Evolutionary conservation across 495 filamentous ascomycete genomes (phyloP).

Genomic region (Cetradonia linearis): DNA sequence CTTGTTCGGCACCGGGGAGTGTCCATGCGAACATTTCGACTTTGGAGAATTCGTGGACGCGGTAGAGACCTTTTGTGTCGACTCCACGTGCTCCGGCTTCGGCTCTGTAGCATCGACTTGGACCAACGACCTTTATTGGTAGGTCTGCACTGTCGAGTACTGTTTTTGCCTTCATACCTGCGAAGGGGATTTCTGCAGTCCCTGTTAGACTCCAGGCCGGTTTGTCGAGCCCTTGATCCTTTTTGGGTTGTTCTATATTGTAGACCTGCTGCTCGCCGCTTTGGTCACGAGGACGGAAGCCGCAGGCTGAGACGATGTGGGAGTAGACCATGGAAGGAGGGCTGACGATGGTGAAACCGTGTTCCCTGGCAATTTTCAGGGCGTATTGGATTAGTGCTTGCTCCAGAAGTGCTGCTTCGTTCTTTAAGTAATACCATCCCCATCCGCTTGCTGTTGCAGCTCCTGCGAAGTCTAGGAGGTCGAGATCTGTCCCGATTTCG

Average conservation of each 20-base stretch:
- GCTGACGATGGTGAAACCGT: conserved; percentile 64
- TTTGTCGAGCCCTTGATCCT: conserved; percentile 48
- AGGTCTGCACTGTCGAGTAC: conserved; percentile 51
- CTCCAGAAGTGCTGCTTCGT: conserved; percentile 83
- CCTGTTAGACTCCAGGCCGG: conserved; percentile 66
- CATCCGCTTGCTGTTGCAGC: conserved; percentile 75
- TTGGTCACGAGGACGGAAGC: conserved; percentile 86
- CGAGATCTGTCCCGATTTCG: conserved; percentile 68
- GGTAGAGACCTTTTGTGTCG: conserved; percentile 89
- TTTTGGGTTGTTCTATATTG: conserved; percentile 50
- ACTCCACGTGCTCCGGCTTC: conserved; percentile 84
- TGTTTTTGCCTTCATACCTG: conserved; percentile 74
- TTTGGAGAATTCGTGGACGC: conserved; percentile 98
- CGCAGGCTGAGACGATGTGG: conserved; percentile 81
- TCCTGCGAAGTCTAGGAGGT: conserved; percentile 73
- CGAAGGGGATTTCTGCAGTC: conserved; percentile 90
- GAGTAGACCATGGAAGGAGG: conserved; percentile 88
- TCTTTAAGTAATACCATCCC: conserved; percentile 92
- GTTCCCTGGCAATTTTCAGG: conserved; percentile 52
- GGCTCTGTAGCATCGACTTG: conserved; percentile 82
- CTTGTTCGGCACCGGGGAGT: conserved; percentile 34
- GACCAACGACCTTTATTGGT: conserved; percentile 69
- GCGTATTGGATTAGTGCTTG: conserved; percentile 88
- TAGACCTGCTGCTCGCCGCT: conserved; percentile 89
- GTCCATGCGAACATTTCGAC: conserved; percentile 95